These are phyloP conservation scores for Phytophthora tentaculata DNA, from an alignment of 352 stramenopile species.

Conservation along the genomic window DNA sequence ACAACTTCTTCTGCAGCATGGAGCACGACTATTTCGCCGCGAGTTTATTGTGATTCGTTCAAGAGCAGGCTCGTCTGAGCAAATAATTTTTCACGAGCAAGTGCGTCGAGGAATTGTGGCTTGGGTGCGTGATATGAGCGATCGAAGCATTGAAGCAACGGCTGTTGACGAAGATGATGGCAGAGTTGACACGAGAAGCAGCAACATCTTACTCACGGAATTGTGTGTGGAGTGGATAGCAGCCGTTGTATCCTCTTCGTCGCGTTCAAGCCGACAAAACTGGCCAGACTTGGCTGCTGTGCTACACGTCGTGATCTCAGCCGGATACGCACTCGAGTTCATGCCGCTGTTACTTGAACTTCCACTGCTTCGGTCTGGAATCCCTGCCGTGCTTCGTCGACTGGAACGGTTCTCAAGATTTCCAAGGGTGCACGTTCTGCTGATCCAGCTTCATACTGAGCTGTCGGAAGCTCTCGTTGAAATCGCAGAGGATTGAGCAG, in stretches of 20 bases:
- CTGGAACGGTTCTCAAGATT: constrained; percentile 17
- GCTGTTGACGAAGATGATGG: neutral
- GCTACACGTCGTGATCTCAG: constrained; percentile 14
- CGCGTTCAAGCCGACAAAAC: neutral
- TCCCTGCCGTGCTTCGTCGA: constrained; percentile 18
- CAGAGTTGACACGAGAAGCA: neutral
- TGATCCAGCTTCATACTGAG: constrained; percentile 23
- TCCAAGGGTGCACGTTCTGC: neutral
- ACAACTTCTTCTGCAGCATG: constrained; percentile 20
- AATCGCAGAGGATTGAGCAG: neutral
- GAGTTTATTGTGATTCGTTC: neutral
- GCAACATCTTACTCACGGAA: constrained; percentile 18
- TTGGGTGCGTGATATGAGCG: constrained; percentile 17
- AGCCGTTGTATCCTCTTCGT: neutral
- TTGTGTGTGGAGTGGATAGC: constrained; percentile 25
- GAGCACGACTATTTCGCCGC: constrained; percentile 20
- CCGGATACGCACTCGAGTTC: constrained; percentile 26
- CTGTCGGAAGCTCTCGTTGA: constrained; percentile 12
- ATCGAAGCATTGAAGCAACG: neutral
- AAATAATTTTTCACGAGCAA: constrained; percentile 15
- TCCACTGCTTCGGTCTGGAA: constrained; percentile 5
- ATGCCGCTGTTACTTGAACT: constrained; percentile 30
- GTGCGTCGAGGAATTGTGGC: constrained; percentile 19
- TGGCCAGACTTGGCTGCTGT: neutral
- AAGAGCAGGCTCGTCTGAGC: neutral